Evolutionary conservation across 805 yeast genomes (phyloP).

Genomic region (Spathaspora passalidarum): DNA sequence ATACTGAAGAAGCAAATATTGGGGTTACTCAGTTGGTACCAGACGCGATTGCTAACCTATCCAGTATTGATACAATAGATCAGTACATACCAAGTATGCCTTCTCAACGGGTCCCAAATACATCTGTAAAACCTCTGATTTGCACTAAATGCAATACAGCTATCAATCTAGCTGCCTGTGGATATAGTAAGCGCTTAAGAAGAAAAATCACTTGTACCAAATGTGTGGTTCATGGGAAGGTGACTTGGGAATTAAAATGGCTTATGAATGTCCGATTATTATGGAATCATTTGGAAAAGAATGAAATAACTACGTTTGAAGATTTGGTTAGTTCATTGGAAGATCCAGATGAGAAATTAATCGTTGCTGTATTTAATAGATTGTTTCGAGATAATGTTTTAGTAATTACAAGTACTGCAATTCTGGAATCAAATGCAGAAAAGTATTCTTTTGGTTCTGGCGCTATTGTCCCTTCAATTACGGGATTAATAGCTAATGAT

Average conservation of each 20-base stretch:
- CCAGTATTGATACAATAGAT: neutral
- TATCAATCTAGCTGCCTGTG: conserved; percentile 37
- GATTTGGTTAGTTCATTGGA: conserved; percentile 12
- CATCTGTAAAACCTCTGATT: conserved; percentile 3
- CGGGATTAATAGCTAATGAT: conserved; percentile 11
- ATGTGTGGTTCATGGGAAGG: conserved; percentile 24
- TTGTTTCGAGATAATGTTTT: conserved; percentile 13
- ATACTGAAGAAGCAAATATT: neutral
- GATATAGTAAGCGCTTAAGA: conserved; percentile 7
- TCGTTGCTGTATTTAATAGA: conserved; percentile 9
- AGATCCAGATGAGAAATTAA: neutral
- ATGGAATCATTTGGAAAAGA: conserved; percentile 20
- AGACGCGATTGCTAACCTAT: neutral
- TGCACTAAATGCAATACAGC: conserved; percentile 28
- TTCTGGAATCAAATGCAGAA: conserved; percentile 3
- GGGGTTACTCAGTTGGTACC: conserved; percentile 2
- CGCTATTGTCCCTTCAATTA: conserved; percentile 8
- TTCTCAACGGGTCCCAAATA: neutral
- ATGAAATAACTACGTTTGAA: conserved; percentile 16
- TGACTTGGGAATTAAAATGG: conserved; percentile 16
- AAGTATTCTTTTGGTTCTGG: conserved; percentile 9
- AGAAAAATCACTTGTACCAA: conserved; percentile 10
- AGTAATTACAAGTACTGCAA: conserved; percentile 7
- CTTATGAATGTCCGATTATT: conserved; percentile 35
- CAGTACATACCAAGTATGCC: neutral